Evolutionary conservation across 2,329 filamentous ascomycete species (phyloP), one percentile per base, ranked within the genome.

Genomic region (Setomelanomma holmii): DNA sequence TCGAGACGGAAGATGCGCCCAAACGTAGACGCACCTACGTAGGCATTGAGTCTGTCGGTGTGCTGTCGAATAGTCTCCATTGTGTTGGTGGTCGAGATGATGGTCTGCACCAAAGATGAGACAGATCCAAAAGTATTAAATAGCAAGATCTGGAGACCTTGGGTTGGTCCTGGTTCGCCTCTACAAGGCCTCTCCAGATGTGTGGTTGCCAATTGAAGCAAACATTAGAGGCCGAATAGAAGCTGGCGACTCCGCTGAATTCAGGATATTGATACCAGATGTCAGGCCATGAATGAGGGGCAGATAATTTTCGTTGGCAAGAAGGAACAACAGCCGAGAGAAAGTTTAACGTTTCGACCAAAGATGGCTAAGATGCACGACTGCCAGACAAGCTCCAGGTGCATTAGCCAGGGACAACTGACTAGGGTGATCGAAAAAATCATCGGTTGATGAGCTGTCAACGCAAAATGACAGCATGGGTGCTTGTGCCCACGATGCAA

Each of bases 1-100:
- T 96, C 90, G 24, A 96, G 84, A 60, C 86, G 86, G 76, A 96
- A 96, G 40, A 76, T 66, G 11, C 72, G 71, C 23, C 75, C 75
- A 54, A 76, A 74, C 3, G 66, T 74, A 10, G 75, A 76, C 39
- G 60, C 45, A 19, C 66, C 65, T 20, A 72, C 47, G 33, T 56
- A 61, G 21, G 34, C 45, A 45, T 74, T 71, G 52, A 70, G 45
- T 10, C 52, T 51, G 16, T 69, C 54, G 40, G 62, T 14, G 11
- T 51, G 54, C 17, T 44, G 51, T 17, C 57, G 58, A 41, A 67
- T 44, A 30, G 56, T 40, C 16, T 67, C 58, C 71, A 73, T 73
- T 44, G 33, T 64, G 56, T 22, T 43, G 27, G 35, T 40, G 4
- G 17, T 8, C 14, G 22, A n/a, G 5, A 34, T 11, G 7, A 27